Percentiles rank a stretch among this genome's conserved stretches.
Evolutionary conservation across 2,329 filamentous ascomycete genomes (phyloP).

Genomic region (Cercospora zeae-maydis): DNA sequence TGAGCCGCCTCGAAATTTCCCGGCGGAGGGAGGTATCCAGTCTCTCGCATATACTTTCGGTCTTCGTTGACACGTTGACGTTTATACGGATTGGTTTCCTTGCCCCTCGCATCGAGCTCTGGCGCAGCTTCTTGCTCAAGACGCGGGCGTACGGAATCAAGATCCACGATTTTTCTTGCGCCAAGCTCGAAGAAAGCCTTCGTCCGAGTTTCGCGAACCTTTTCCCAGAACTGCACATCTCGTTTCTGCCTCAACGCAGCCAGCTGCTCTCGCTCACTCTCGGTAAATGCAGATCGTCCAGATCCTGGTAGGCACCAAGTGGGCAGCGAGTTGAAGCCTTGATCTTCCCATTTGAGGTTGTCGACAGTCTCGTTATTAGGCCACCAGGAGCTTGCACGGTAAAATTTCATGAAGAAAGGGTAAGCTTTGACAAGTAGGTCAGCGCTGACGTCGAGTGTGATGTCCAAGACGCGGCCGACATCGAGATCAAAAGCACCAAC

Average conservation of each 20-base stretch:
- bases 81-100: conserved; percentile 37
- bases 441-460: conserved; percentile 91
- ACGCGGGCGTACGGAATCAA: conserved; percentile 42
- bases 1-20: conserved; percentile 93
- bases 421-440: conserved; percentile 89
- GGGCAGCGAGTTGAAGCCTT: conserved; percentile 66
- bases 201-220: conserved; percentile 71
- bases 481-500: conserved; percentile 97
- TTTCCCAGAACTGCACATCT: conserved; percentile 76
- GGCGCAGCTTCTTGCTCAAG: conserved; percentile 32
- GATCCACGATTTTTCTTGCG: conserved; percentile 61
- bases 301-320: conserved; percentile 78
- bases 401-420: conserved; percentile 89
- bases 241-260: conserved; percentile 58
- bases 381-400: conserved; percentile 96
- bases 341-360: conserved; percentile 45
- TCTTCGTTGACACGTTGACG: conserved; percentile 54
- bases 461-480: conserved; percentile 88
- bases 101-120: conserved; percentile 38
- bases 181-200: conserved; percentile 88
- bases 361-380: conserved; percentile 62
- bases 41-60: conserved; percentile 72
- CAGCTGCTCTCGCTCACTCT: conserved; percentile 64
- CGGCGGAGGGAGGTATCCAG: conserved; percentile 74
- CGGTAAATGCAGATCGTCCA: conserved; percentile 58